A percentile compares a stretch with the other conserved stretches of the same genome.
phyloP scores from a whole-genome alignment of 495 filamentous ascomycete genomes.

The Penicillium diatomitis region DNA sequence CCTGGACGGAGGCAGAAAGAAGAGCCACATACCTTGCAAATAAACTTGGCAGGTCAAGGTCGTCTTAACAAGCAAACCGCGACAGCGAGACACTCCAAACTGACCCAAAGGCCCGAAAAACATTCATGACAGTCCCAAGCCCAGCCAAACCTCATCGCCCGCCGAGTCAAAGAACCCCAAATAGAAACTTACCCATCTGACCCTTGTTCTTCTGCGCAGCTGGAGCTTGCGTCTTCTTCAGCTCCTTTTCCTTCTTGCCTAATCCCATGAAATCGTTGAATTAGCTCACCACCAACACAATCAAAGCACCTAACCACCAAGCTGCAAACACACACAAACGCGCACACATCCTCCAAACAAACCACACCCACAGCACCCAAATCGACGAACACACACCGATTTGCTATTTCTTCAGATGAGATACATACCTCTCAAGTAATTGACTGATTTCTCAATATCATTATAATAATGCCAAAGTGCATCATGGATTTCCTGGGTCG shows the following conservation, averaged over 20 bases:
- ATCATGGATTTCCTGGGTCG: conserved; percentile 66
- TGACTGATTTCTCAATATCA: conserved; percentile 74
- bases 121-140: conserved; percentile 13
- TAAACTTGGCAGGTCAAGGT: background rate
- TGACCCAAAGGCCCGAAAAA: no score
- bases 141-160: conserved; percentile 21
- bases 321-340: background rate
- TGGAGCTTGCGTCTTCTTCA: conserved; percentile 28
- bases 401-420: background rate
- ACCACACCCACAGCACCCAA: background rate
- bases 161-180: conserved; percentile 6
- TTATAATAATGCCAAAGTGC: conserved; percentile 94
- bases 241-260: conserved; percentile 38
- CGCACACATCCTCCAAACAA: background rate
- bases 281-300: conserved; percentile 1
- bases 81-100: no score
- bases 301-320: background rate
- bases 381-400: background rate
- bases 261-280: background rate
- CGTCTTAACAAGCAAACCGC: no score
- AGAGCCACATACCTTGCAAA: conserved; percentile 10
- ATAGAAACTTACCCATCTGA: conserved; percentile 40
- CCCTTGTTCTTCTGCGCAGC: conserved; percentile 30
- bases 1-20: conserved; percentile 5
- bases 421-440: conserved; percentile 61